Base-by-base conservation (phyloP, 1,284 basidiomycete genomes). In the Apiotrichum domesticum region DNA sequence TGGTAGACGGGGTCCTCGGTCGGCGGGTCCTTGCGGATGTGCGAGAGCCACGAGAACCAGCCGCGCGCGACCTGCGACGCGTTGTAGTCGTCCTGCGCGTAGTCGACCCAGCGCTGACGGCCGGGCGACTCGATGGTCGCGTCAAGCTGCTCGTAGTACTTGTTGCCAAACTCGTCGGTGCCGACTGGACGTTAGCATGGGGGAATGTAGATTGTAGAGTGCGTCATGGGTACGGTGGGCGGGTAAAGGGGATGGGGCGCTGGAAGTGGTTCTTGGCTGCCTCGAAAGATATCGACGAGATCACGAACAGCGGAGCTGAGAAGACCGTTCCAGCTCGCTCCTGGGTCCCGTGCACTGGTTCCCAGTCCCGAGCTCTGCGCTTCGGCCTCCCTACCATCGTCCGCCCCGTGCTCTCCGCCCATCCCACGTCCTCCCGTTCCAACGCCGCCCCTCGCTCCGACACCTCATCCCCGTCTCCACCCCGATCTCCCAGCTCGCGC, bases 41-140 rank as follows among this genome's bases (percentile, higher is more conserved):
- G 90, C n/a, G 82, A 80, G 35, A 96, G 76, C 93, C 93, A 97
- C 7, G 91, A 84, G 76, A 94, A 91, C 94, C 94, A 96, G 76
- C 93, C 91, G 2, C 91, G 83, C 35, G 91, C 88, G 40, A 94
- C 85, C 80, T 97, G 93, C 0, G 89, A 84, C 9, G 88, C 89
- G 71, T 95, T 88, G 77, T 82, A 87, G 66, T 93, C 84, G 72
- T 94, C 87, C 79, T 93, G 90, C 39, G 86, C 82, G 69, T 84
- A 91, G 79, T 95, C 93, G 46, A 96, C 86, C 93, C 92, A 95
- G 74, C 92, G 83, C 73, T 93, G 90, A 68, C 92, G 88, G 68
- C 90, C 90, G 61, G 91, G 90, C 45, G 91, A 73, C 73, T 94
- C 91, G 66, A 94, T 88, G 66, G 86, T 83, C 35, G 83, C 80